These are phyloP conservation scores for Magnusiomyces paraingens DNA, from an alignment of 1,139 yeast species.

Conservation along the genomic window DNA sequence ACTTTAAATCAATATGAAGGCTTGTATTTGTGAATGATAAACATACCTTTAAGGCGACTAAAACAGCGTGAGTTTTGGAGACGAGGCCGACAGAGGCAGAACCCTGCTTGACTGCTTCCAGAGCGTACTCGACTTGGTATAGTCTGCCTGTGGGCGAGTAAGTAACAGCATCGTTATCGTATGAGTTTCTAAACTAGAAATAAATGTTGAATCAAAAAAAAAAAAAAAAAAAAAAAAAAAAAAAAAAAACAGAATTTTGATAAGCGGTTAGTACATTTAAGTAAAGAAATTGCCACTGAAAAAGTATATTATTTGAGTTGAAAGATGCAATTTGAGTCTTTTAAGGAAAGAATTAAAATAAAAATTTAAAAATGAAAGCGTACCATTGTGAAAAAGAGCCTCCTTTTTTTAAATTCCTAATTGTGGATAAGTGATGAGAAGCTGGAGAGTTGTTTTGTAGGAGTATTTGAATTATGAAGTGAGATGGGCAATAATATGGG, in stretches of 20 bases:
- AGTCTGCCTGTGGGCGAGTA: conserved; percentile 96
- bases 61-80: conserved; percentile 77
- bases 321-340: too few relatives aligned
- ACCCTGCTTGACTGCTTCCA: conserved; percentile 97
- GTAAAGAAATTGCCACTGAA: neutral
- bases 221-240: neutral
- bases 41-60: conserved; percentile 71
- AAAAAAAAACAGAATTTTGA: neutral
- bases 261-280: neutral
- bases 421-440: neutral
- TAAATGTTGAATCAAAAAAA: neutral
- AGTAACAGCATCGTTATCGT: conserved; percentile 96
- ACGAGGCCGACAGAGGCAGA: conserved; percentile 94
- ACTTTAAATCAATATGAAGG: too few relatives aligned
- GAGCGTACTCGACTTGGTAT: conserved; percentile 91
- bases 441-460: neutral
- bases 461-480: neutral
- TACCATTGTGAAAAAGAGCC: neutral
- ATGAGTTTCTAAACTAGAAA: conserved; percentile 82
- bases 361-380: neutral
- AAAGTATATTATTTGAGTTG: neutral
- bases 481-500: neutral
- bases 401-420: neutral
- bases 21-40: too few relatives aligned
- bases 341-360: too few relatives aligned